Evolutionary conservation across 2,329 filamentous ascomycete species (phyloP), one percentile per base, ranked within the genome.

Genomic region (Diaporthe capsici): DNA sequence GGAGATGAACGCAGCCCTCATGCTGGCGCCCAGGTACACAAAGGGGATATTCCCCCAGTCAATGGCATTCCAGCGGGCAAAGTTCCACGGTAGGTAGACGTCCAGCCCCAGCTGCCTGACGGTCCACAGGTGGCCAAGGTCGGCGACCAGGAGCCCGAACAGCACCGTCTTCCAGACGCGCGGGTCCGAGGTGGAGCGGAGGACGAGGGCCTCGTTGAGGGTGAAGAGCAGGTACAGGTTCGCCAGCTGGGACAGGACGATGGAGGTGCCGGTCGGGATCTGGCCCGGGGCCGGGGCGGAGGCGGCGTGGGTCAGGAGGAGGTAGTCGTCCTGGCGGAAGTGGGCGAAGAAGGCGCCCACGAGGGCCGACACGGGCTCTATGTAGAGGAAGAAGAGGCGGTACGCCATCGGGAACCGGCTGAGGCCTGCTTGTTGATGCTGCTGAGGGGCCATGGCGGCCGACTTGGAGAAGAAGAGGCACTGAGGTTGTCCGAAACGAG

Each of bases 221-320:
- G 93, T 91, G 83, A 96, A 94, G 75, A 94, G 89, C 53, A 96
- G 83, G 84, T 96, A 96, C 77, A 96, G 87, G 83, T 95, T 96
- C 58, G 93, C 93, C 44, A 96, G 89, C 84, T 96, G 94, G 25
- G 92, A 91, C 80, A 96, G 87, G 55, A 91, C 91, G 75, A 95
- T 90, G 13, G 90, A 89, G 1, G 93, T 93, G 55, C 88, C 89
- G 49, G 89, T 84, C 1, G 93, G 90, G 9, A 92, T 83, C 80
- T 80, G 71, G 75, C 83, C 79, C 39, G 82, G 72, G 78, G 85
- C 77, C 75, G 88, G 84, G 3, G 88, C 86, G 10, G 90, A 88
- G 4, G 86, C 79, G 39, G 89, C 85, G 81, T 94, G 86, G 3
- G 93, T 94, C 71, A 95, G 86, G 8, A 84, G 77, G 44, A 96